Evolutionary conservation across 768 basidiomycete species (phyloP).

Genomic region (Chalciporus pseudorubinellus): DNA sequence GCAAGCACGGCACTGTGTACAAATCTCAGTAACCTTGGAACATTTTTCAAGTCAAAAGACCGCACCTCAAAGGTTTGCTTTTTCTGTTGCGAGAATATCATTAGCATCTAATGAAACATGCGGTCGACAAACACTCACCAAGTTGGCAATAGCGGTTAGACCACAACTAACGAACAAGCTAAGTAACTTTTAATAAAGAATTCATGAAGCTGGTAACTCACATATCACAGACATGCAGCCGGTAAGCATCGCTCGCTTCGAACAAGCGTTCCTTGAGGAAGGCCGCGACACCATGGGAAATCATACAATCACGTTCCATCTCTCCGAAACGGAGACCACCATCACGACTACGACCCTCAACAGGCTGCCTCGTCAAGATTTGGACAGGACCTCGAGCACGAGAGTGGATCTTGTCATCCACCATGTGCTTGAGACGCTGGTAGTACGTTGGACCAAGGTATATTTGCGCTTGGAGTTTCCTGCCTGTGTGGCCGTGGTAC

Average conservation of each 20-base stretch:
- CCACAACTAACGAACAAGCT: slow-evolving; percentile 62
- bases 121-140: slow-evolving; percentile 51
- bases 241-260: slow-evolving; percentile 90
- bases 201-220: slow-evolving; percentile 40
- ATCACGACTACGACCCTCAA: slow-evolving; percentile 97
- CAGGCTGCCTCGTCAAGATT: slow-evolving; percentile 95
- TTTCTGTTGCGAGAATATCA: slow-evolving; percentile 52
- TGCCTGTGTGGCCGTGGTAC: slow-evolving; percentile 99
- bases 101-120: slow-evolving; percentile 6
- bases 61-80: slow-evolving; percentile 92
- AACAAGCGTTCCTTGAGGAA: slow-evolving; percentile 98
- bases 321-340: slow-evolving; percentile 99
- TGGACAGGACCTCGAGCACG: slow-evolving; percentile 96
- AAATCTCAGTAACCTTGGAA: slow-evolving; percentile 1
- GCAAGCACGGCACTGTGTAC: slow-evolving; percentile 79
- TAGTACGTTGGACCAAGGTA: slow-evolving; percentile 99
- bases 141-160: slow-evolving; percentile 93
- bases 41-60: neutral
- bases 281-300: slow-evolving; percentile 96
- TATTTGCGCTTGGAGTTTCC: slow-evolving; percentile 95
- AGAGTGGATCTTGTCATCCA: slow-evolving; percentile 99
- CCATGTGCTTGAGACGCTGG: slow-evolving; percentile 99
- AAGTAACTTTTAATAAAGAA: slow-evolving; percentile 4
- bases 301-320: slow-evolving; percentile 99
- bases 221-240: slow-evolving; percentile 96